Conservation (phyloP, 2,329 filamentous ascomycete genomes). For the Phoma sp. region DNA sequence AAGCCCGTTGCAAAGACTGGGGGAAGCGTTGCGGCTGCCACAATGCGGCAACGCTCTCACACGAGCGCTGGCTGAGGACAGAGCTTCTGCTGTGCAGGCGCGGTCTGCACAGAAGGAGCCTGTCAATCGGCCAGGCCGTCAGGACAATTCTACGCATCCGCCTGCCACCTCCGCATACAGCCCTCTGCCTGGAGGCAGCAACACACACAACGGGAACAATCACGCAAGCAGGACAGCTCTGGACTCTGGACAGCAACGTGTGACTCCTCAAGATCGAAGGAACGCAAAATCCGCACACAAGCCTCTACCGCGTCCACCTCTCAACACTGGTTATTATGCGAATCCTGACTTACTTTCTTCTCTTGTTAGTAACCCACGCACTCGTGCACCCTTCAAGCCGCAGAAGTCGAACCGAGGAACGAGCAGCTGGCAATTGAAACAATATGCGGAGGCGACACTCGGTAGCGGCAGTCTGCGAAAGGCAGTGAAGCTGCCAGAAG, state of each 20-base stretch:
- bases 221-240: slow-evolving; percentile 12
- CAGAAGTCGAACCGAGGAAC: slow-evolving; percentile 84
- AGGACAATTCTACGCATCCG: slow-evolving; percentile 30
- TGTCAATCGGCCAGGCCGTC: slow-evolving; percentile 1
- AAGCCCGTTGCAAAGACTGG: slow-evolving; percentile 41
- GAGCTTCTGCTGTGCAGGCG: neutral
- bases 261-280: slow-evolving; percentile 7
- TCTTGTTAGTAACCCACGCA: slow-evolving; percentile 77
- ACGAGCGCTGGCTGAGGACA: slow-evolving; percentile 6
- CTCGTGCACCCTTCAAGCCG: slow-evolving; percentile 88
- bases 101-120: neutral
- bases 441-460: slow-evolving; percentile 96
- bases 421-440: slow-evolving; percentile 89
- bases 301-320: slow-evolving; percentile 11
- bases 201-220: slow-evolving; percentile 9
- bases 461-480: slow-evolving; percentile 94
- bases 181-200: slow-evolving; percentile 22
- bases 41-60: slow-evolving; percentile 20
- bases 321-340: slow-evolving; percentile 25
- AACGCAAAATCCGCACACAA: slow-evolving; percentile 17
- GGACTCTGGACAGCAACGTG: slow-evolving; percentile 18
- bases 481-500: slow-evolving; percentile 94
- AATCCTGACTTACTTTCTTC: slow-evolving; percentile 44
- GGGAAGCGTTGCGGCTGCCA: slow-evolving; percentile 33
- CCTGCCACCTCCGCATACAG: slow-evolving; percentile 45